Percentiles rank a stretch among this genome's conserved stretches.
Conservation (phyloP, 163 green algal genomes). For the Scenedesmus sp. region DNA sequence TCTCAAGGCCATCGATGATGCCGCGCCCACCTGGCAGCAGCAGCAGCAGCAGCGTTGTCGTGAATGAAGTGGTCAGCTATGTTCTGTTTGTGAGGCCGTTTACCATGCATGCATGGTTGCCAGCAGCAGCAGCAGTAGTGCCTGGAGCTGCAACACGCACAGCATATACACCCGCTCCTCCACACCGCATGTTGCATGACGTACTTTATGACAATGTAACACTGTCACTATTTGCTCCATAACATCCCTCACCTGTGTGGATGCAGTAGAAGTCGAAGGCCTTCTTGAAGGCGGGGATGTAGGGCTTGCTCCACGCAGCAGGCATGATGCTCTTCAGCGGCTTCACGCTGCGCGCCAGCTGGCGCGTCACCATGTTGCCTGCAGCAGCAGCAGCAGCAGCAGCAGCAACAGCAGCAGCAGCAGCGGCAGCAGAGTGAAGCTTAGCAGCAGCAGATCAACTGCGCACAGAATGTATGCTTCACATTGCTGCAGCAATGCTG, state of each 20-base stretch:
- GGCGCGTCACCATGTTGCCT: slow-evolving; percentile 7
- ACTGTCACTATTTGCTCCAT: slow-evolving; percentile 78
- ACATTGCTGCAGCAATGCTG: too few relatives aligned
- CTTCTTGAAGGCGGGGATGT: slow-evolving; percentile 97
- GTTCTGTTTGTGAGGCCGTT: too few relatives aligned
- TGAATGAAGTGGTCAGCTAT: too few relatives aligned
- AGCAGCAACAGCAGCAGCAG: neutral
- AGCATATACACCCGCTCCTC: too few relatives aligned
- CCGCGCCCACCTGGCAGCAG: slow-evolving; percentile 77
- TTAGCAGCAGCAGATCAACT: too few relatives aligned
- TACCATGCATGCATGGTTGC: too few relatives aligned
- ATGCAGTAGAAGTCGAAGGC: slow-evolving; percentile 99
- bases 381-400: neutral
- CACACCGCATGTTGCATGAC: neutral
- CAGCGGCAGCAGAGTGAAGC: neutral
- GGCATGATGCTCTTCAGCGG: slow-evolving; percentile 38
- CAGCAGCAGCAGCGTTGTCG: neutral
- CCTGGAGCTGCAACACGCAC: too few relatives aligned
- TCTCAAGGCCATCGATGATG: slow-evolving; percentile 98
- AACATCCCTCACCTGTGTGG: slow-evolving; percentile 86
- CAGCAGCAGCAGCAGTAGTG: too few relatives aligned
- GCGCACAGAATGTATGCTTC: too few relatives aligned
- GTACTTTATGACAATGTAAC: neutral
- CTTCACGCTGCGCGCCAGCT: slow-evolving; percentile 62
- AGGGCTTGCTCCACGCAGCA: slow-evolving; percentile 63